These are phyloP conservation scores for Saussurea involucrata DNA, from an alignment of 129 eudicot genomes.

Conservation along the genomic window DNA sequence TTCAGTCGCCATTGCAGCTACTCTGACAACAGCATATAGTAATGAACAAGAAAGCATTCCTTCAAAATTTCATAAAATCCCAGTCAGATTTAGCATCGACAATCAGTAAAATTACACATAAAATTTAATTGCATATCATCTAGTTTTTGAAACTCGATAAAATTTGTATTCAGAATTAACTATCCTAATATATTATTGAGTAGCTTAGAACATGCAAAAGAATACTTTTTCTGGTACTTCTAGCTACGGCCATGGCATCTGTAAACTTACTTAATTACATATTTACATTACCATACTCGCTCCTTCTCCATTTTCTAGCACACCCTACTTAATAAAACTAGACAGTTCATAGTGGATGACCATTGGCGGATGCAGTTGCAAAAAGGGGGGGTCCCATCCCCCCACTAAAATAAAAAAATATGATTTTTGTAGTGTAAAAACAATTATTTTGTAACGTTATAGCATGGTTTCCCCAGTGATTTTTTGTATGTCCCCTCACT, in stretches of 20 bases:
- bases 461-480: no score
- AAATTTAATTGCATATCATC: not conserved
- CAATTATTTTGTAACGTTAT: no score
- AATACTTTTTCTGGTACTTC: not conserved
- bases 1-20: conserved; percentile 39
- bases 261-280: no score
- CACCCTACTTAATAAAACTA: not conserved
- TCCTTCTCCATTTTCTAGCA: not conserved
- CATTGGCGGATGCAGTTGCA: no score
- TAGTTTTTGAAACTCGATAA: not conserved
- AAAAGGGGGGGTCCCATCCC: no score
- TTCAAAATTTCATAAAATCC: conserved; percentile 27
- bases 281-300: not conserved
- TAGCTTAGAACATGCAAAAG: not conserved
- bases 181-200: not conserved
- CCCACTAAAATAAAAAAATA: no score
- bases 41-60: conserved; percentile 46
- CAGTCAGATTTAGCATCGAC: conserved; percentile 6
- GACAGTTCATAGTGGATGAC: not conserved
- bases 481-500: no score
- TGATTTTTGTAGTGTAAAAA: no score
- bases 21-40: conserved; percentile 43
- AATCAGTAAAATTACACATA: conserved; percentile 6
- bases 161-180: not conserved
- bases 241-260: not conserved